Evolutionary conservation across 2,329 filamentous ascomycete genomes (phyloP), one percentile per base, ranked within the genome.

Genomic region (Gremmenia infestans): DNA sequence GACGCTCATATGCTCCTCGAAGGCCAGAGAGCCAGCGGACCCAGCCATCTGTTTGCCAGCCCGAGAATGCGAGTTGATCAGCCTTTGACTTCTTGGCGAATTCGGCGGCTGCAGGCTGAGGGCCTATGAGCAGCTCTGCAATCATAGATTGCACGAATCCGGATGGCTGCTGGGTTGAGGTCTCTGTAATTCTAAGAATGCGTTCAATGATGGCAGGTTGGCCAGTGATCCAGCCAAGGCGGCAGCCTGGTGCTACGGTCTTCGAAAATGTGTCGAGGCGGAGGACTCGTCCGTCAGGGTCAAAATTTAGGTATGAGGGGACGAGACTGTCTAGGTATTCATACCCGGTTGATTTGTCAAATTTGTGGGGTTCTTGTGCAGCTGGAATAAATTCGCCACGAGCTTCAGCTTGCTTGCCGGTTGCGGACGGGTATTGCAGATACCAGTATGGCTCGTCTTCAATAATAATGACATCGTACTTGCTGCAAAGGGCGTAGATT

Each of bases 391-490:
- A 62, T 52, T 72, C 75, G 54, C 73, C 72, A 50, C 71, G 68
- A 7, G 65, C 58, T 60, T 63, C 37, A 58, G 70, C 66, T 65
- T 73, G 68, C 56, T 65, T 58, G 56, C 65, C 48, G 36, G 76
- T 81, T 0, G 88, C 86, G 0, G 88, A 88, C 0, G 91, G 90
- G 72, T 83, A 97, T 70, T 97, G 93, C 8, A 97, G 78, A 71
- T 94, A 93, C 89, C 91, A 97, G 75, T 97, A 97, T 5, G 93
- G 93, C 60, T 97, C 92, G 66, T 97, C 93, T 72, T 97, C 93
- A 59, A 95, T 75, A 62, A 97, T 96, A 66, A 97, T 82, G 60
- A 97, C 81, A 71, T 97, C 91, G 73, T 90, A 96, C 69, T 87
- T 82, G 70, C 85, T 85, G 73, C 89, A 94, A 14, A 97, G 70